Conservation (phyloP, 768 basidiomycete species). For the Auricularia cornea region DNA sequence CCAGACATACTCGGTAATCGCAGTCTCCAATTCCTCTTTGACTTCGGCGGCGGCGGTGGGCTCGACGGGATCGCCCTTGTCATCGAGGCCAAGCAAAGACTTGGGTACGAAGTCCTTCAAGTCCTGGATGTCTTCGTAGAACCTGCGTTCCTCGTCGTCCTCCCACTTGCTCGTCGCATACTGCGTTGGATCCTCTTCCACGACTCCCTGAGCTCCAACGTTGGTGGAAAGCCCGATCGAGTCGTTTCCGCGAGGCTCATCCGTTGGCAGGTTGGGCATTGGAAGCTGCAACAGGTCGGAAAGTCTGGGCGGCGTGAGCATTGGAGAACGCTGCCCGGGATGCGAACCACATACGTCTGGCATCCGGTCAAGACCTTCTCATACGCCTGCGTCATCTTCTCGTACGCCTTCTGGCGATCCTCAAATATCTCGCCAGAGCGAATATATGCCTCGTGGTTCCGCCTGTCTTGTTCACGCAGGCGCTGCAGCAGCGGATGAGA, state of each 20-base stretch:
- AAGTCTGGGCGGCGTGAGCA: conserved; percentile 41
- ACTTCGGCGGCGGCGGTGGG: conserved; percentile 14
- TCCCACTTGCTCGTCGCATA: conserved; percentile 84
- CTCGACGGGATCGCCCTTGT: conserved; percentile 13
- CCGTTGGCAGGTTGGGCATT: conserved; percentile 75
- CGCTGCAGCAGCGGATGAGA: conserved; percentile 40
- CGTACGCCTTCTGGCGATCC: conserved; percentile 96
- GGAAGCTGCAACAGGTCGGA: conserved; percentile 85
- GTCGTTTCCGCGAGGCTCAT: conserved; percentile 62
- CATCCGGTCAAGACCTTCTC: conserved; percentile 86
- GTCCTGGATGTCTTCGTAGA: conserved; percentile 90
- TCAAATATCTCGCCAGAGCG: conserved; percentile 99
- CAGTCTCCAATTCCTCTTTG: conserved; percentile 10
- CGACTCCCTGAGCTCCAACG: conserved; percentile 40
- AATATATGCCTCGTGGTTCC: conserved; percentile 98
- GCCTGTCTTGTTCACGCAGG: conserved; percentile 91
- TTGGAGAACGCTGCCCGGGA: conserved; percentile 9
- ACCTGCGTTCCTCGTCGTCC: conserved; percentile 91
- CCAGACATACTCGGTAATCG: neutral
- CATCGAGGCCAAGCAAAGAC: conserved; percentile 69
- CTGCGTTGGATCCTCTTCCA: conserved; percentile 41
- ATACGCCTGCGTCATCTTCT: conserved; percentile 95
- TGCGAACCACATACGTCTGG: conserved; percentile 53
- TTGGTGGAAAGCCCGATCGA: conserved; percentile 69
- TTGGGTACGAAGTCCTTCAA: conserved; percentile 86